These are phyloP conservation scores for Graphilbum ipis-grandicollis DNA, from an alignment of 2,329 filamentous ascomycete genomes.

Conservation along the genomic window DNA sequence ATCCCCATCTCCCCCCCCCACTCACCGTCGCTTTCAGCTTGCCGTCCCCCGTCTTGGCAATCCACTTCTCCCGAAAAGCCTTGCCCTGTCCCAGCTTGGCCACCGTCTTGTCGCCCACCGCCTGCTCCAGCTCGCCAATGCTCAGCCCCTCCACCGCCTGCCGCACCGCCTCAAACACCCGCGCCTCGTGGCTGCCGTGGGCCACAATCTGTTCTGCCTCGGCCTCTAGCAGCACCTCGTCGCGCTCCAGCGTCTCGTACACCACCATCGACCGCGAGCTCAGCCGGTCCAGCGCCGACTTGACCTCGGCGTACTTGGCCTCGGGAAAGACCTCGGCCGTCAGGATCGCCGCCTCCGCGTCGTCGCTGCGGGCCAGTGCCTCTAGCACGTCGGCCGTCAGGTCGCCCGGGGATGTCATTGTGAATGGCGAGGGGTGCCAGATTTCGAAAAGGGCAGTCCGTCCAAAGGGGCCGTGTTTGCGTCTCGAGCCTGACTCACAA, in stretches of 20 bases:
- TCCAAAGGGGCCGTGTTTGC: too few relatives aligned
- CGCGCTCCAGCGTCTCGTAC: conserved; percentile 68
- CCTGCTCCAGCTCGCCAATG: conserved; percentile 53
- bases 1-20: neutral
- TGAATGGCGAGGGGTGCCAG: too few relatives aligned
- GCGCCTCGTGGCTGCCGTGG: conserved; percentile 67
- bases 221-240: conserved; percentile 58
- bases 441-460: too few relatives aligned
- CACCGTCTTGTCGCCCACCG: conserved; percentile 55
- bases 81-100: conserved; percentile 83
- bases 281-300: conserved; percentile 76
- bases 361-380: conserved; percentile 43
- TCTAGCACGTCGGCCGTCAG: conserved; percentile 48
- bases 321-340: conserved; percentile 54
- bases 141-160: conserved; percentile 63
- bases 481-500: too few relatives aligned
- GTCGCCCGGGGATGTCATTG: conserved; percentile 26
- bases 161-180: conserved; percentile 60
- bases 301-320: conserved; percentile 50
- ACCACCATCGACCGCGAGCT: conserved; percentile 70
- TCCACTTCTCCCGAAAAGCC: conserved; percentile 73
- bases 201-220: conserved; percentile 56
- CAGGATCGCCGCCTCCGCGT: too few relatives aligned
- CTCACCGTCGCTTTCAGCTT: conserved; percentile 33
- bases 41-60: conserved; percentile 37